Conservation (phyloP, 257 asterid genomes). For the Primulina huaijiensis region DNA sequence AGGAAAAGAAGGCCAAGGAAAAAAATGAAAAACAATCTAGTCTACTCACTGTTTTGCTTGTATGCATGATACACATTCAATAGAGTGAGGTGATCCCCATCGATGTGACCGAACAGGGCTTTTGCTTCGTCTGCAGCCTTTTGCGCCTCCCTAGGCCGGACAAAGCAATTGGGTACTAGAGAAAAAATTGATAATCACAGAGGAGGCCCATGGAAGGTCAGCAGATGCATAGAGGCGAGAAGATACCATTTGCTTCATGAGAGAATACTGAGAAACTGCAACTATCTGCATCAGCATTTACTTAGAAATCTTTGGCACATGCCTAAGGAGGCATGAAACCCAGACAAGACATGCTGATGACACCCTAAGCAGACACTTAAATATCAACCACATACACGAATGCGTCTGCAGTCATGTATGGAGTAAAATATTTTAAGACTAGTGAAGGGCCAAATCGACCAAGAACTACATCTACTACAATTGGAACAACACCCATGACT, state of each 20-base stretch:
- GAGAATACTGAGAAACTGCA: constrained; percentile 99
- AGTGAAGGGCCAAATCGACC: constrained; percentile 36
- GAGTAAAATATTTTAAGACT: constrained; percentile 31
- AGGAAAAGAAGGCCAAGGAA: background rate
- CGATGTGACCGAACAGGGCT: constrained; percentile 92
- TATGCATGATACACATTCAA: constrained; percentile 92
- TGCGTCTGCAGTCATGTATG: constrained; percentile 38
- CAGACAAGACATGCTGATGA: constrained; percentile 94
- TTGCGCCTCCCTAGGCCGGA: constrained; percentile 99
- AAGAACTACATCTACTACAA: constrained; percentile 30
- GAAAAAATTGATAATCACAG: constrained; percentile 99
- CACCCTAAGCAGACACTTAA: constrained; percentile 67
- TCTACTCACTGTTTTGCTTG: constrained; percentile 81
- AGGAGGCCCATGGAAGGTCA: constrained; percentile 99
- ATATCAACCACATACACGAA: constrained; percentile 50
- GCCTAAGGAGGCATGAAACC: constrained; percentile 87
- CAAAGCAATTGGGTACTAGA: constrained; percentile 99
- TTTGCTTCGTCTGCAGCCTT: constrained; percentile 99
- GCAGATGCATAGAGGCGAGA: constrained; percentile 99
- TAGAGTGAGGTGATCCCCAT: constrained; percentile 93
- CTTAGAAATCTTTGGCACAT: constrained; percentile 86
- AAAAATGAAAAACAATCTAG: background rate
- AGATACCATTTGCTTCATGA: constrained; percentile 94
- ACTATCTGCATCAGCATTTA: constrained; percentile 99
- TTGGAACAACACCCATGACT: constrained; percentile 29